Conservation (phyloP, 1,139 yeast species). For the Groenewaldozyma auringiensis region DNA sequence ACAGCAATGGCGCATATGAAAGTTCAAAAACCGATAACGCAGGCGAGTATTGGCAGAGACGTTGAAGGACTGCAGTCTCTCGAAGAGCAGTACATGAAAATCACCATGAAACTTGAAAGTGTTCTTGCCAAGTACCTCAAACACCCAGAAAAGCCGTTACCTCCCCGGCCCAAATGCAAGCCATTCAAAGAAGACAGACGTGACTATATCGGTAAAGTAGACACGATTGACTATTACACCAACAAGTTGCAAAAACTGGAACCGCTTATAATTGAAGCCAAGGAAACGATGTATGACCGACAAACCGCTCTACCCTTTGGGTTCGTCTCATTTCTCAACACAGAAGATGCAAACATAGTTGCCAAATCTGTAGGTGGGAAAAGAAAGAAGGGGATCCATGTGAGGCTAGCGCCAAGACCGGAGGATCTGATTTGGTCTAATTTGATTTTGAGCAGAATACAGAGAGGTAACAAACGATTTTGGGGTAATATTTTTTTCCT, state of each 20-base stretch:
- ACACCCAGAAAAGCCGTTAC: slow-evolving; percentile 22
- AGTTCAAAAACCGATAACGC: slow-evolving; percentile 20
- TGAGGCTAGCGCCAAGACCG: slow-evolving; percentile 32
- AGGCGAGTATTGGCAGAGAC: slow-evolving; percentile 30
- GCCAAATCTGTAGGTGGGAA: slow-evolving; percentile 16
- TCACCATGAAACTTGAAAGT: slow-evolving; percentile 27
- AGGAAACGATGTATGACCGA: slow-evolving; percentile 18
- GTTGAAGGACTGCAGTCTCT: slow-evolving; percentile 26
- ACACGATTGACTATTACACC: slow-evolving; percentile 29
- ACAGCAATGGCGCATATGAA: slow-evolving; percentile 14
- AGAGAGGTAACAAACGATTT: slow-evolving; percentile 29
- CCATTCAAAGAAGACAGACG: slow-evolving; percentile 20
- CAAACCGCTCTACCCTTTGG: slow-evolving; percentile 28
- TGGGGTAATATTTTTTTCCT: slow-evolving; percentile 32
- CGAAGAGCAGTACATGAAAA: slow-evolving; percentile 23
- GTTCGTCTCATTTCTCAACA: slow-evolving; percentile 30
- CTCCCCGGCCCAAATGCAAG: slow-evolving; percentile 19
- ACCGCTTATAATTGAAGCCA: slow-evolving; percentile 22
- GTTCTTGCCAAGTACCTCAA: slow-evolving; percentile 30
- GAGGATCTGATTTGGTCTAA: slow-evolving; percentile 35
- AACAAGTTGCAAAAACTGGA: slow-evolving; percentile 23
- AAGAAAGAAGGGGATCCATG: slow-evolving; percentile 15
- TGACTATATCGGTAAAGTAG: slow-evolving; percentile 19
- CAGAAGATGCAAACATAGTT: slow-evolving; percentile 25
- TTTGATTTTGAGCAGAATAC: slow-evolving; percentile 24